Evolutionary conservation across 2,329 filamentous ascomycete genomes (phyloP).

Genomic region (Didymella exigua): DNA sequence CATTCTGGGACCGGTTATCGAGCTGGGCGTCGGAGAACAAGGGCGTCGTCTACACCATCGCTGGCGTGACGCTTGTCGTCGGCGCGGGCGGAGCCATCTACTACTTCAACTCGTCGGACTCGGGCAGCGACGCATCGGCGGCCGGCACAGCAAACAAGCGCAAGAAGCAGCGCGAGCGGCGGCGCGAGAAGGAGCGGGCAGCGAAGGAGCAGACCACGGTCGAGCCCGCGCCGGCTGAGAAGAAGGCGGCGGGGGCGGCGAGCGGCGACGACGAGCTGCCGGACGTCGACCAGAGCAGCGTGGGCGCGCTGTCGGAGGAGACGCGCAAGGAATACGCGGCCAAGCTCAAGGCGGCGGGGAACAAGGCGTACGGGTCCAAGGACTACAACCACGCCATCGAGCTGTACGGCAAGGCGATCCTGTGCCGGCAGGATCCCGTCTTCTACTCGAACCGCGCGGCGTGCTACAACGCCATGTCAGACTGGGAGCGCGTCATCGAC

Average conservation of each 20-base stretch:
- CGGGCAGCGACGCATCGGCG: constrained; percentile 50
- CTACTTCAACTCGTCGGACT: constrained; percentile 68
- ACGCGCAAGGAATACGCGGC: constrained; percentile 85
- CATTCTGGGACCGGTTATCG: constrained; percentile 87
- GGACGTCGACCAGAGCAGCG: constrained; percentile 55
- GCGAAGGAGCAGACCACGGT: constrained; percentile 56
- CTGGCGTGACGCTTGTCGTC: constrained; percentile 88
- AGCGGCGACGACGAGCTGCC: constrained; percentile 54
- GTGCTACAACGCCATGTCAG: constrained; percentile 89
- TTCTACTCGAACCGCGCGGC: constrained; percentile 99
- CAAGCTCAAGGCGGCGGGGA: constrained; percentile 92
- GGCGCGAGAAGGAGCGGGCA: constrained; percentile 79
- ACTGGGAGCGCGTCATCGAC: constrained; percentile 96
- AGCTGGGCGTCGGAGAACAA: constrained; percentile 96
- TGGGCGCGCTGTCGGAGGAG: constrained; percentile 52
- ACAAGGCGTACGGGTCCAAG: constrained; percentile 94
- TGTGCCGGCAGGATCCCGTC: constrained; percentile 96
- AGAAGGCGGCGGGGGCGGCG: constrained; percentile 46
- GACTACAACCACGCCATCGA: constrained; percentile 93
- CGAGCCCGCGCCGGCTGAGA: constrained; percentile 40
- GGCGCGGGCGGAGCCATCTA: constrained; percentile 92
- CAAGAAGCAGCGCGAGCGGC: constrained; percentile 85
- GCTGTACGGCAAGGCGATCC: constrained; percentile 91
- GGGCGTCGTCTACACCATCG: constrained; percentile 92
- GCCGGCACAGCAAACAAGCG: constrained; percentile 60